These are phyloP conservation scores for Breviolum minutum DNA, from an alignment of 73 alveolate genomes.

Conservation along the genomic window DNA sequence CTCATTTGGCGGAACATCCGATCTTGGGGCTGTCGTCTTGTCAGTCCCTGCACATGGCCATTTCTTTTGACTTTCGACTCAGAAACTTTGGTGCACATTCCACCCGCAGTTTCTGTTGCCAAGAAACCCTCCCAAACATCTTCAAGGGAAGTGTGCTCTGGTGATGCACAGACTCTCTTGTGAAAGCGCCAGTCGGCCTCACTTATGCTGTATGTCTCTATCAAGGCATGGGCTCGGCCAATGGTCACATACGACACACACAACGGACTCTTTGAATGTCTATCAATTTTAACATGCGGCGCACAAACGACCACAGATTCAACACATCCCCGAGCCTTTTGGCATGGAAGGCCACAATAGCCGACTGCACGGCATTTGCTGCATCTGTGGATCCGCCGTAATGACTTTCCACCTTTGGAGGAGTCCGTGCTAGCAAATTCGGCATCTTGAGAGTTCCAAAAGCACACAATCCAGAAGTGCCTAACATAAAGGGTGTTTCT, in stretches of 20 bases:
- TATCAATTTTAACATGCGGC: not conserved
- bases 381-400: conserved; percentile 31
- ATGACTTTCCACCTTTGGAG: conserved; percentile 1
- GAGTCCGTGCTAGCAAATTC: not conserved
- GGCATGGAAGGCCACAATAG: conserved; percentile 36
- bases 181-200: conserved; percentile 75
- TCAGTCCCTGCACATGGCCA: too few relatives aligned
- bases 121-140: too few relatives aligned
- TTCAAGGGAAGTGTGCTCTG: not conserved
- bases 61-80: too few relatives aligned
- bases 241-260: too few relatives aligned
- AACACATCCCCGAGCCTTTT: not conserved
- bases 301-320: not conserved
- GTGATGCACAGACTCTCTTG: conserved; percentile 9
- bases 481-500: too few relatives aligned
- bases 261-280: too few relatives aligned
- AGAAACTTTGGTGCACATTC: too few relatives aligned
- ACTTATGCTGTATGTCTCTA: too few relatives aligned
- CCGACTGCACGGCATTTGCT: conserved; percentile 77
- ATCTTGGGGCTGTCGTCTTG: too few relatives aligned
- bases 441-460: not conserved
- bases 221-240: too few relatives aligned
- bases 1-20: too few relatives aligned
- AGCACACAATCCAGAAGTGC: not conserved
- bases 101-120: too few relatives aligned